A percentile compares a stretch with the other conserved stretches of the same genome.
phyloP scores from a whole-genome alignment of 163 green algal species.

The Chlorella variabilis region DNA sequence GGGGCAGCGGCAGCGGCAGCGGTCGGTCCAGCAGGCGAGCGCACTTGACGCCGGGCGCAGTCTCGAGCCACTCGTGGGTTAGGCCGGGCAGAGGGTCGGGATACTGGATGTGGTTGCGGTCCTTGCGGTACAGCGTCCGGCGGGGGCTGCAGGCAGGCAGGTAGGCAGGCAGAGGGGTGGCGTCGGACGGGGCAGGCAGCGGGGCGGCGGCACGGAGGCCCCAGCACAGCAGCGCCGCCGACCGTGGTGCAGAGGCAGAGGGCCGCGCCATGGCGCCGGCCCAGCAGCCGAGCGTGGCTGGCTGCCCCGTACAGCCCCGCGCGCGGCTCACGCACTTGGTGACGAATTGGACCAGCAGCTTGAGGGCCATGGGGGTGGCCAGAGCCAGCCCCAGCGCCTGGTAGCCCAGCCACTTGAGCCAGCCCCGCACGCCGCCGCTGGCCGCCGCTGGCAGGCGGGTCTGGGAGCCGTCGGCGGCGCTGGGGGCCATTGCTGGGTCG shows the following conservation, averaged over 20 bases:
- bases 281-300: too few species aligned
- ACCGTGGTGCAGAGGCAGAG: too few species aligned
- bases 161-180: neutral
- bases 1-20: too few species aligned
- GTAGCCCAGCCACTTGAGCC: neutral
- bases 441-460: too few species aligned
- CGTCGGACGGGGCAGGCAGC: too few species aligned
- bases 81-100: conserved; percentile 1
- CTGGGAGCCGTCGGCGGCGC: too few species aligned
- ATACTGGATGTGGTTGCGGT: neutral
- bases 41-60: conserved; percentile 7
- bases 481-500: neutral
- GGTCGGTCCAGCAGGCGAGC: too few species aligned
- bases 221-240: too few species aligned
- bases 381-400: neutral
- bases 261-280: too few species aligned
- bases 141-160: neutral
- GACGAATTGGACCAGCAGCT: neutral
- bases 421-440: neutral
- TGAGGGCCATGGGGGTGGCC: neutral
- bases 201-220: too few species aligned
- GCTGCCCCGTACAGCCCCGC: too few species aligned
- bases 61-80: neutral
- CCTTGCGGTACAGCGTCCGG: conserved; percentile 1
- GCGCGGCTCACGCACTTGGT: conserved; percentile 4